Base-by-base conservation (phyloP, 805 yeast species). In the Myxozyma neglecta region DNA sequence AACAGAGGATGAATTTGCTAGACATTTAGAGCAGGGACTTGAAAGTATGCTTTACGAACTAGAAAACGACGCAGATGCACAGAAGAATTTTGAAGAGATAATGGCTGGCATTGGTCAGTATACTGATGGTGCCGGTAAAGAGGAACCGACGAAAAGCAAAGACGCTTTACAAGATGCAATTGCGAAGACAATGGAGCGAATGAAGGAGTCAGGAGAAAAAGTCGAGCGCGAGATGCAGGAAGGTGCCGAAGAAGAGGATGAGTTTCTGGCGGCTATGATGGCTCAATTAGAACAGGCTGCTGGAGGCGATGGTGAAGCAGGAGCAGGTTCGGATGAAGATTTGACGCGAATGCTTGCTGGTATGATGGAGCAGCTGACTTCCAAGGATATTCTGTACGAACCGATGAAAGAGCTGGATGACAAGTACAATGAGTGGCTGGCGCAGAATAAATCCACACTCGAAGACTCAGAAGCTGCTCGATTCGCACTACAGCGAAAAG, bases 361-460 rank as follows among this genome's bases (percentile, higher is more conserved):
- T 42, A 85, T 93, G 85, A 79, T 93, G 69, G 86, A 85, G 64
- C 93, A 91, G 71, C 80, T 93, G 72, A 83, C 94, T 7, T 84
- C 94, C 5, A 93, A 91, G 71, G 92, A 87, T 60, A 88, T 92
- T 20, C 79, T 93, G 43, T 92, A 89, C 71, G 96, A 88, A 68
- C 97, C 98, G 1, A 81, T 93, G 75, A 88, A 86, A 70, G 96
- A 90, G 63, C 80, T 92, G 72, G 83, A 86, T 66, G 75, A 78
- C 11, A 89, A 89, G 71, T 90, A 85, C 72, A 89, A 90, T 1
- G 80, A 74, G 34, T 93, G 89, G 86, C 78, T 93, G 64, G 74
- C 76, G 49, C 82, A 81, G 52, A 80, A 88, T 65, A 77, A 77
- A 55, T 80, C 77, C 8, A 72, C 71, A 42, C 71, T 85, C 32